phyloP scores from a whole-genome alignment of 495 filamentous ascomycete genomes.

The Aspergillus diversus region DNA sequence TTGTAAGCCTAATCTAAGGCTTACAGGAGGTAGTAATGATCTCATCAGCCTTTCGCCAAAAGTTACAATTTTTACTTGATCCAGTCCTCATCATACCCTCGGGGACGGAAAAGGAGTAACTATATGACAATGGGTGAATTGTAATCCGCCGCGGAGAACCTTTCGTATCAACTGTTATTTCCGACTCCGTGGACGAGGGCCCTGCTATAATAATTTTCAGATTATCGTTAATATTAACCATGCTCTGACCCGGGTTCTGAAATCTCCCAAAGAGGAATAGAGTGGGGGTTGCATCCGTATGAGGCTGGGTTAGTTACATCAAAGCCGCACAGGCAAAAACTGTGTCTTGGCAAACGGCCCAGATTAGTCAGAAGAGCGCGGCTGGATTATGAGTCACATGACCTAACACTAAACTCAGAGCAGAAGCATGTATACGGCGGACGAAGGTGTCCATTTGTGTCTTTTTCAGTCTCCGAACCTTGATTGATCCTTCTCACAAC shows the following conservation, averaged over 20 bases:
- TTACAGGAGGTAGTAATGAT: neutral
- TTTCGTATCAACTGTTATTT: conserved; percentile 7
- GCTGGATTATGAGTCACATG: neutral
- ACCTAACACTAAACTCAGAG: neutral
- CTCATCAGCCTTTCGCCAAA: neutral
- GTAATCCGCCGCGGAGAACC: conserved; percentile 19
- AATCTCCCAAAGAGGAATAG: conserved; percentile 26
- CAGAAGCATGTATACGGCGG: neutral
- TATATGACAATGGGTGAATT: conserved; percentile 1
- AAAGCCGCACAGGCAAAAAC: neutral
- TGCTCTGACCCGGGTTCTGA: conserved; percentile 23
- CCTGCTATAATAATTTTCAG: neutral
- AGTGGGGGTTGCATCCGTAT: conserved; percentile 26
- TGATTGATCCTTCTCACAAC: neutral
- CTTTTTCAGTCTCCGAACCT: neutral
- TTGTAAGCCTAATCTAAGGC: neutral
- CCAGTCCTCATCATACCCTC: neutral
- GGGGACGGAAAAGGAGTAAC: neutral
- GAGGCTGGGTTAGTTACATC: neutral
- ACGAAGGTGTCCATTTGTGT: neutral
- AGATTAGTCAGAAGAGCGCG: neutral
- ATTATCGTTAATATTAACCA: conserved; percentile 11
- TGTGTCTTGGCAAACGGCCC: neutral
- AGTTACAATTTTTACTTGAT: too few species aligned
- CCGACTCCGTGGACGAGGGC: conserved; percentile 12